Percentiles rank a stretch among this genome's conserved stretches.
These are phyloP conservation scores for Wickerhamomyces kurtzmanii DNA, from an alignment of 805 yeast species.

Conservation along the genomic window DNA sequence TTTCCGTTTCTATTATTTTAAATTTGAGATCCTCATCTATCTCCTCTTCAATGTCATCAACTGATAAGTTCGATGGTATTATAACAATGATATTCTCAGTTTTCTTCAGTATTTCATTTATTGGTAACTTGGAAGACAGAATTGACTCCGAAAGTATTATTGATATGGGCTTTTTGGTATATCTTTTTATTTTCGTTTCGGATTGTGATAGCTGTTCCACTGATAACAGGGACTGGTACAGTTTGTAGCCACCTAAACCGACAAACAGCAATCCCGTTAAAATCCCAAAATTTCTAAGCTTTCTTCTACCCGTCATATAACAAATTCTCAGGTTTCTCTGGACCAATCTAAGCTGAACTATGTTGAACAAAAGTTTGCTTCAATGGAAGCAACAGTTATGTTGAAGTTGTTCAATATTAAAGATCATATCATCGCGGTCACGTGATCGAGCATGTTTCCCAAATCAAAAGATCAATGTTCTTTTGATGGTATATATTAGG, in stretches of 20 bases:
- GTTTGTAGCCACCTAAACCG: conserved; percentile 5
- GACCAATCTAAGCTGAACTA: no score
- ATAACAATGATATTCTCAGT: conserved; percentile 22
- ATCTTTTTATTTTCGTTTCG: conserved; percentile 1
- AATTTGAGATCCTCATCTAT: conserved; percentile 13
- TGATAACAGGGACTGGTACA: conserved; percentile 5
- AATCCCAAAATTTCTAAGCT: conserved; percentile 1
- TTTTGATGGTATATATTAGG: no score
- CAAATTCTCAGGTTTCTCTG: background rate
- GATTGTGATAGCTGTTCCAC: conserved; percentile 1
- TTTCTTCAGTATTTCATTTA: conserved; percentile 13
- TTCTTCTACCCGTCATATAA: background rate
- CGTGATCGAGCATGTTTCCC: no score
- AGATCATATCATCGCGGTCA: no score
- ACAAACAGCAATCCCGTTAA: conserved; percentile 3
- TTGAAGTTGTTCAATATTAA: no score
- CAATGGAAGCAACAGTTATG: no score
- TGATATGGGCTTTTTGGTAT: conserved; percentile 13
- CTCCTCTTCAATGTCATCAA: conserved; percentile 8
- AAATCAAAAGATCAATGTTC: no score
- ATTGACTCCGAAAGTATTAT: conserved; percentile 17
- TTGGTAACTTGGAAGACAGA: conserved; percentile 13
- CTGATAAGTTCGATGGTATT: conserved; percentile 20
- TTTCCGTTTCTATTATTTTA: conserved; percentile 35
- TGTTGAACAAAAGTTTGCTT: no score